A percentile compares a stretch with the other conserved stretches of the same genome.
These are phyloP conservation scores for Poteriospumella lacustris DNA, from an alignment of 108 stramenopile species.

Conservation along the genomic window DNA sequence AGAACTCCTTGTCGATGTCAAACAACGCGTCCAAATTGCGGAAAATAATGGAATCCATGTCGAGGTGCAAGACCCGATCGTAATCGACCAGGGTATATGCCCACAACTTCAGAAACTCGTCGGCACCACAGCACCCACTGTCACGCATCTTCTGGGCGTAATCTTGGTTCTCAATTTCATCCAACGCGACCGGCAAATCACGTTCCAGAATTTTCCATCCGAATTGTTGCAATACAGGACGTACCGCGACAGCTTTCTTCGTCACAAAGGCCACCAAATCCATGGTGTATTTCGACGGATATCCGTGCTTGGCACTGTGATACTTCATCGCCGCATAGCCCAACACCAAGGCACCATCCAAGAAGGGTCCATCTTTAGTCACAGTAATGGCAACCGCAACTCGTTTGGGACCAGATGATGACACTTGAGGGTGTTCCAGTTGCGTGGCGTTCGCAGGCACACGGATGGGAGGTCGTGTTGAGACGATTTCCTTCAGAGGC, in stretches of 20 bases:
- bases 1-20: conserved; percentile 28
- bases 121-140: conserved; percentile 89
- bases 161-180: conserved; percentile 23
- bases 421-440: no score
- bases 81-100: conserved; percentile 82
- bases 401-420: no score
- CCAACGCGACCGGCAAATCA: conserved; percentile 11
- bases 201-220: conserved; percentile 26
- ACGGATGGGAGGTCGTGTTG: no score
- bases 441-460: no score
- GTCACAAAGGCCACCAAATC: conserved; percentile 21
- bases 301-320: neutral
- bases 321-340: conserved; percentile 22
- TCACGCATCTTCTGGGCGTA: conserved; percentile 17
- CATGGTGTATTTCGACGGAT: neutral
- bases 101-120: conserved; percentile 85
- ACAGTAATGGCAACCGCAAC: conserved; percentile 24
- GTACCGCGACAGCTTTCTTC: neutral
- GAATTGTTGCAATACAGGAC: neutral
- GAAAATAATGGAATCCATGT: conserved; percentile 80
- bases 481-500: no score
- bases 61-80: conserved; percentile 80
- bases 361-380: conserved; percentile 32
- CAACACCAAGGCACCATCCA: conserved; percentile 22
- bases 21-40: conserved; percentile 55